A percentile compares a stretch with the other conserved stretches of the same genome.
Evolutionary conservation across 2,329 filamentous ascomycete species (phyloP).

Genomic region (Fusarium pseudocircinatum): DNA sequence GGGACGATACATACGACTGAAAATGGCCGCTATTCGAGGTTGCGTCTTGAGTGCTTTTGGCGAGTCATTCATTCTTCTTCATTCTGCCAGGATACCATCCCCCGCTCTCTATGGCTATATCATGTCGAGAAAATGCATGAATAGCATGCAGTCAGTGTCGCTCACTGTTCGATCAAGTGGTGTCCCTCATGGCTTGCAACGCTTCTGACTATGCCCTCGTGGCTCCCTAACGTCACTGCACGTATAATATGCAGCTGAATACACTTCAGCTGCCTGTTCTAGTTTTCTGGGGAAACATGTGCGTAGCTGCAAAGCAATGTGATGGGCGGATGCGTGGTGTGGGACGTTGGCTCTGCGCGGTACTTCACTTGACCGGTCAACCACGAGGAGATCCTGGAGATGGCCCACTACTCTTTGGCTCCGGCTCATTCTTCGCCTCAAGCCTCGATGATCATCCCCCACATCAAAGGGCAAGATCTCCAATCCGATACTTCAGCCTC

Average conservation of each 20-base stretch:
- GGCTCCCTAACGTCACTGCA: slow-evolving; percentile 38
- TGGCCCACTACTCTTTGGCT: slow-evolving; percentile 31
- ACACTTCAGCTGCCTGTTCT: slow-evolving; percentile 40
- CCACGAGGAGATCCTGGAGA: slow-evolving; percentile 32
- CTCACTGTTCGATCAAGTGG: not conserved
- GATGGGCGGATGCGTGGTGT: slow-evolving; percentile 36
- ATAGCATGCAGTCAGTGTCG: not conserved
- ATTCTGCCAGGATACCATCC: not conserved
- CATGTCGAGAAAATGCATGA: not conserved
- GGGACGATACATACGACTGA: slow-evolving; percentile 19
- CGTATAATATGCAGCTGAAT: slow-evolving; percentile 21
- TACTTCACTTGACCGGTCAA: slow-evolving; percentile 30
- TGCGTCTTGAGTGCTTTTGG: not conserved
- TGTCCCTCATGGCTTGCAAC: not conserved
- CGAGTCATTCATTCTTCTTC: not conserved
- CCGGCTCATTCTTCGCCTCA: slow-evolving; percentile 12
- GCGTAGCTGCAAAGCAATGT: slow-evolving; percentile 33
- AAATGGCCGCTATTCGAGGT: not conserved
- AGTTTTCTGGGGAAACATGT: slow-evolving; percentile 42
- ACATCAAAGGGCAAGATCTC: slow-evolving; percentile 30
- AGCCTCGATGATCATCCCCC: slow-evolving; percentile 38
- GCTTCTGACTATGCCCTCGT: slow-evolving; percentile 22
- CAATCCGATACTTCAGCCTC: slow-evolving; percentile 39
- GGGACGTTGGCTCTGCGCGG: slow-evolving; percentile 30
- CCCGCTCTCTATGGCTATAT: not conserved